Evolutionary conservation across 495 filamentous ascomycete genomes (phyloP), one percentile per base, ranked within the genome.

Genomic region (Penicillium simplicissimum): DNA sequence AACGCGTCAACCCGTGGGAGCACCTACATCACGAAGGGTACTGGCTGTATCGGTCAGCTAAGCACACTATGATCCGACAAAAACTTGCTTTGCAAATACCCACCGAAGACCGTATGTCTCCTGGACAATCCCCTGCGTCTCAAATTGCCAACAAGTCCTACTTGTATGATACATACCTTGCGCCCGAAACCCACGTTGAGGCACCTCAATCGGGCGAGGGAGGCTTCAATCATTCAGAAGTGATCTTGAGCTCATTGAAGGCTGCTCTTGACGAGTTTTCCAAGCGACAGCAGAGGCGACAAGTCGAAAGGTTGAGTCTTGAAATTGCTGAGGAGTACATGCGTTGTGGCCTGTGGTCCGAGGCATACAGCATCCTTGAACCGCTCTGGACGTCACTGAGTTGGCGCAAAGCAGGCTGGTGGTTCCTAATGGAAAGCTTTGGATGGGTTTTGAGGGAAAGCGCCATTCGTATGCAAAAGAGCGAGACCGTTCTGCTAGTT

Each of bases 11-110:
- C 40, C 90, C 93, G 0, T 93, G 87, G 86, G 88, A 97, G 57
- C 74, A 86, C 11, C 80, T 97, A 6, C 93, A 96, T 60, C 93
- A 97, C 64, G 76, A 89, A 13, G 93, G 93, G 0, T 97, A 96
- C 69, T 97, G 93, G 90, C 85, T 90, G 55, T 83, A 86, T 28
- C 71, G 86, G 14, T 87, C 91, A 2, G 85, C 89, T 0, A 87
- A 85, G 52, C 87, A 92, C 64, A 74, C 87, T 4, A 81, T 82
- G 48, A 70, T 77, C 19, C 85, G 92, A 19, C 81, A 84, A 51
- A 71, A 54, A 4, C 74, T 88, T 51, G 92, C 92, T 0, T 71
- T 81, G 47, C 77, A 84, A 11, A 93, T 96, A 49, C 85, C 91
- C 23, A 81, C 87, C 53, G 90, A 91, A 58, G 92, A 96, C 69